Evolutionary conservation across 2,329 filamentous ascomycete genomes (phyloP).

Genomic region (Microsporum ferrugineum): DNA sequence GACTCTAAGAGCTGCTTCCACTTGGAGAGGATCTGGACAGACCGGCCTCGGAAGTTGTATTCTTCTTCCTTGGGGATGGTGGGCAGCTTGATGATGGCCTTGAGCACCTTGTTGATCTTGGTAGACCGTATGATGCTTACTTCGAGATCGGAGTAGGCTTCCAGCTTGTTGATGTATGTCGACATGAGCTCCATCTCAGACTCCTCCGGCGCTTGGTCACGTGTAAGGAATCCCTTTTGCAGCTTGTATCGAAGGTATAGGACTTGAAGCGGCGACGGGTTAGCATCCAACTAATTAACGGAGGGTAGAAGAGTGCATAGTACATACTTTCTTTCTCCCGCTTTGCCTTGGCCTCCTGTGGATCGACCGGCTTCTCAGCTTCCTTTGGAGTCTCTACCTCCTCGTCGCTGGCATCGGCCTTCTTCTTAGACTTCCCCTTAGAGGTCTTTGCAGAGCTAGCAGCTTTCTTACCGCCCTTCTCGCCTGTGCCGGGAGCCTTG

Average conservation of each 20-base stretch:
- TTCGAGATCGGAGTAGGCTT: constrained; percentile 69
- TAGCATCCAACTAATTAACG: neutral
- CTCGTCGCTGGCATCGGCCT: constrained; percentile 43
- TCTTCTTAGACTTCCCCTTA: constrained; percentile 52
- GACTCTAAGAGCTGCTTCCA: constrained; percentile 76
- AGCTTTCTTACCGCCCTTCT: constrained; percentile 36
- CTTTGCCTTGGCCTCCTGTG: constrained; percentile 45
- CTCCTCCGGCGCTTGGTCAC: constrained; percentile 74
- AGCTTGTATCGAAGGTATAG: constrained; percentile 87
- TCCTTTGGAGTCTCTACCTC: constrained; percentile 42
- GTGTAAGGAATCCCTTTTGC: constrained; percentile 82
- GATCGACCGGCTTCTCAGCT: constrained; percentile 44
- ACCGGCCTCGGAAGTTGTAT: constrained; percentile 77
- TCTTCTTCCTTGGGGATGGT: constrained; percentile 80
- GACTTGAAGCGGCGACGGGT: constrained; percentile 39
- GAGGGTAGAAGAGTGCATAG: neutral
- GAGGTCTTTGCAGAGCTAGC: constrained; percentile 42
- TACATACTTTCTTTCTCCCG: constrained; percentile 46
- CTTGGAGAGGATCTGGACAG: constrained; percentile 64
- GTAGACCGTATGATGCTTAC: constrained; percentile 78
- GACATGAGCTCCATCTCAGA: constrained; percentile 44
- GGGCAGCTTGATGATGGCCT: constrained; percentile 79
- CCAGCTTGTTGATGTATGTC: constrained; percentile 54
- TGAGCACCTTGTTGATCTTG: constrained; percentile 98
- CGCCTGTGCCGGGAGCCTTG: constrained; percentile 44